Evolutionary conservation across 2,329 filamentous ascomycete species (phyloP).

Genomic region (Calonectria pteridis): DNA sequence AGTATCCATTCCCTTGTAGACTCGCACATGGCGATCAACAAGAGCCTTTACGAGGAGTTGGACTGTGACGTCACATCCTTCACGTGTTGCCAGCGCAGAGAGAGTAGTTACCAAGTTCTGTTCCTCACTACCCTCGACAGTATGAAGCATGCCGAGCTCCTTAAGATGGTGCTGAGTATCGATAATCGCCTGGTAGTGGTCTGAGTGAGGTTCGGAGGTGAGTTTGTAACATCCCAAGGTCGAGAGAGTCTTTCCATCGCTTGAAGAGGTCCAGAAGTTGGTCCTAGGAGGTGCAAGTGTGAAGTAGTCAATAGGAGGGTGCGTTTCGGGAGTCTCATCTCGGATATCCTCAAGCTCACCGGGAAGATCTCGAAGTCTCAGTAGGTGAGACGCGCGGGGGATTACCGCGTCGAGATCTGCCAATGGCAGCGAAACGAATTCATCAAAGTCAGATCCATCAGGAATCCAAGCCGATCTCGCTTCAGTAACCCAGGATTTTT

Average conservation of each 20-base stretch:
- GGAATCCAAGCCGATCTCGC: slow-evolving; percentile 16
- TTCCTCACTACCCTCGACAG: slow-evolving; percentile 30
- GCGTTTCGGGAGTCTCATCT: slow-evolving; percentile 7
- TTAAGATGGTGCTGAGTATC: slow-evolving; percentile 30
- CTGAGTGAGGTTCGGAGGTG: slow-evolving; percentile 24
- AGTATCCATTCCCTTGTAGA: slow-evolving; percentile 31
- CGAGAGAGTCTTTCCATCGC: slow-evolving; percentile 21
- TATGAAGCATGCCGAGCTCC: slow-evolving; percentile 28
- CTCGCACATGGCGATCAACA: slow-evolving; percentile 15
- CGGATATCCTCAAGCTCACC: neutral
- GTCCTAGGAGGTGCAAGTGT: slow-evolving; percentile 14
- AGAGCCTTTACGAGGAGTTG: slow-evolving; percentile 19
- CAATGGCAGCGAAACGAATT: neutral
- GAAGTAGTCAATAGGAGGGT: slow-evolving; percentile 22
- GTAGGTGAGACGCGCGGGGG: slow-evolving; percentile 20
- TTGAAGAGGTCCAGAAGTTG: slow-evolving; percentile 30
- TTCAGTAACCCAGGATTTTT: slow-evolving; percentile 30
- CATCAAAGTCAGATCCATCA: neutral
- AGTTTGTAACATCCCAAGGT: slow-evolving; percentile 29
- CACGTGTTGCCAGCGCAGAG: neutral
- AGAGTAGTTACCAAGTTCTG: slow-evolving; percentile 24
- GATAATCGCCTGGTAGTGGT: slow-evolving; percentile 30
- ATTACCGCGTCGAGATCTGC: slow-evolving; percentile 4
- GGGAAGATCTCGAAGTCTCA: slow-evolving; percentile 18
- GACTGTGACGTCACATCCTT: neutral